Evolutionary conservation across 805 yeast genomes (phyloP), one percentile per base, ranked within the genome.

Genomic region (Cyberlindnera lachancei): DNA sequence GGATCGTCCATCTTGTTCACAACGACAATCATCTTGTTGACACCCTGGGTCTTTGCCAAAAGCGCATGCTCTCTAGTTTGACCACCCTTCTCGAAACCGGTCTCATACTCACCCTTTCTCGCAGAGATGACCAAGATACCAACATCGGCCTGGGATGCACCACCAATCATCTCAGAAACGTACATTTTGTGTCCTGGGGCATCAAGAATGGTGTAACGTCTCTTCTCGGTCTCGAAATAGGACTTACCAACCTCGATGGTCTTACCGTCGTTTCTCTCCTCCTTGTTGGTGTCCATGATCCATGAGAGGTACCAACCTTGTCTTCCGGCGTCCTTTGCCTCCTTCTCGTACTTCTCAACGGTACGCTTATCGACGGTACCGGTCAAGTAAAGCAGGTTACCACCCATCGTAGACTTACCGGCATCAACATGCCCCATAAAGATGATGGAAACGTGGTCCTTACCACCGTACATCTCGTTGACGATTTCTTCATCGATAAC

Each of bases 371-470:
- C 98, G 40, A 92, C 98, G 29, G 96, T 85, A 40, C 97, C 97
- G 15, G 97, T 90, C 53, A 92, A 68, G 56, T 70, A 90, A 44
- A 92, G 72, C 48, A 92, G 68, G 63, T 92, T 92, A 65, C 99
- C 99, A 59, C 98, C 98, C 95, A 92, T 90, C 39, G 99, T 92
- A 32, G 96, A 86, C 63, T 92, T 92, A 58, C 99, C 98, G 22
- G 98, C 98, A 71, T 92, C 98, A 46, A 92, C 99, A 57, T 92
- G 99, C 50, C 99, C 99, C 97, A 92, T 92, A 64, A 92, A 92
- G 48, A 92, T 86, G 48, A 92, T 81, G 14, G 96, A 88, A 57
- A 92, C 74, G 64, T 92, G 98, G 58, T 90, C 98, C 61, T 92
- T 92, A 53, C 95, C 95, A 44, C 96, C 96, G 54, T 85, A 92